Conservation (phyloP, 176 grass and related monocot genomes). For the Thalia dealbata region DNA sequence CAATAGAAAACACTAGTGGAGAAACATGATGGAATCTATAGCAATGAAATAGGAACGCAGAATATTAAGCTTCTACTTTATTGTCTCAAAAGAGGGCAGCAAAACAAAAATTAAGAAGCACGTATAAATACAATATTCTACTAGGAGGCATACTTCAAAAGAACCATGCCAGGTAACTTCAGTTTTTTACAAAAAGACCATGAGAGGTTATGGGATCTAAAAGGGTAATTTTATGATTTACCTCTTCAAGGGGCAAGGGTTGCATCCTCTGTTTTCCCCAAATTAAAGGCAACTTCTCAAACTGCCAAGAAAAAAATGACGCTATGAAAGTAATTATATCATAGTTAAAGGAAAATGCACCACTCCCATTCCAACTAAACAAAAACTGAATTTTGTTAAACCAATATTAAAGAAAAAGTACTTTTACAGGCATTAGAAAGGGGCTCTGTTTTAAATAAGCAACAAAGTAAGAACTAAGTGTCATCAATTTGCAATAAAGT, state of each 20-base stretch:
- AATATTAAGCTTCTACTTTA: too few relatives aligned
- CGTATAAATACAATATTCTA: neutral
- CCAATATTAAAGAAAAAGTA: neutral
- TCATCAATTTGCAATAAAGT: too few relatives aligned
- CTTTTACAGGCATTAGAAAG: neutral
- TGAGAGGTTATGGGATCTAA: neutral
- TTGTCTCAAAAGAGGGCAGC: too few relatives aligned
- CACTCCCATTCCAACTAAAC: neutral
- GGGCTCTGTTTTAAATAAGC: neutral
- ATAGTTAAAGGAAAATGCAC: neutral
- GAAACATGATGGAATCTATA: too few relatives aligned
- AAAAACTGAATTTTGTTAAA: neutral
- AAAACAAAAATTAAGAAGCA: neutral
- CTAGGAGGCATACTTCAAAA: neutral
- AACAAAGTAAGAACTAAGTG: too few relatives aligned
- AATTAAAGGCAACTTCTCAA: constrained; percentile 64
- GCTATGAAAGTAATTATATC: constrained; percentile 21
- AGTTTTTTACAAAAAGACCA: neutral
- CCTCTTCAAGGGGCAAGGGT: constrained; percentile 70
- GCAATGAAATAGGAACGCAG: too few relatives aligned
- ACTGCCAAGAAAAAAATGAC: constrained; percentile 41
- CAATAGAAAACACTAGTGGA: too few relatives aligned
- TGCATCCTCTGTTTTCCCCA: constrained; percentile 86
- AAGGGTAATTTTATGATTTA: constrained; percentile 14
- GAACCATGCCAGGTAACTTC: neutral